phyloP scores from a whole-genome alignment of 1,139 yeast genomes.

The Nakaseomyces sp. region DNA sequence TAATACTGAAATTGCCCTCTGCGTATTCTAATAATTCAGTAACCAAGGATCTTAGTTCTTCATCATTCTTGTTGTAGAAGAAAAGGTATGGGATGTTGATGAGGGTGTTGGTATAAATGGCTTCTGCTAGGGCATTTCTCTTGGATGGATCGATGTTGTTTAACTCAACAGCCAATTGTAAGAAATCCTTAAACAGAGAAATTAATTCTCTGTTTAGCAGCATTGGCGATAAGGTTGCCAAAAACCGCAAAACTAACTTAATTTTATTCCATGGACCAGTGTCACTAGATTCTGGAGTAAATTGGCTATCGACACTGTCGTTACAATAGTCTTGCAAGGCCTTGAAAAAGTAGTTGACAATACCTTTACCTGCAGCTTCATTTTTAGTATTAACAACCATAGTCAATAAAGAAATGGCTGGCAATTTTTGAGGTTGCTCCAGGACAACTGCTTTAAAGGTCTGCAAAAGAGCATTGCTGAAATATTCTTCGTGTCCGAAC shows the following conservation, averaged over 20 bases:
- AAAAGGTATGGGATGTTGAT: conserved; percentile 63
- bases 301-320: conserved; percentile 21
- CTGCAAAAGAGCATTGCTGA: conserved; percentile 50
- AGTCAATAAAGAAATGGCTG: conserved; percentile 60
- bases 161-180: conserved; percentile 49
- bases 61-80: conserved; percentile 37
- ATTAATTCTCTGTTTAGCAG: conserved; percentile 32
- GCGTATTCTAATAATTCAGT: conserved; percentile 43
- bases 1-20: conserved; percentile 22
- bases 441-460: conserved; percentile 61
- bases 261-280: conserved; percentile 66
- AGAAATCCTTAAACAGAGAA: conserved; percentile 42
- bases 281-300: conserved; percentile 31
- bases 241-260: conserved; percentile 62
- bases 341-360: conserved; percentile 60
- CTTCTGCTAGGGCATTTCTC: conserved; percentile 58
- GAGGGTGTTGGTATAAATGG: conserved; percentile 54
- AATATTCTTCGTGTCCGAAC: conserved; percentile 55
- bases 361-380: conserved; percentile 58
- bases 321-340: conserved; percentile 50
- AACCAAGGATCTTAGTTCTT: conserved; percentile 34
- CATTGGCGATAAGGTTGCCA: conserved; percentile 57
- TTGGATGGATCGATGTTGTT: conserved; percentile 35
- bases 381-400: conserved; percentile 60
- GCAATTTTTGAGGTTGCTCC: conserved; percentile 88